Conservation (phyloP, 2,329 filamentous ascomycete genomes). For the Sarocladium brachiariae region DNA sequence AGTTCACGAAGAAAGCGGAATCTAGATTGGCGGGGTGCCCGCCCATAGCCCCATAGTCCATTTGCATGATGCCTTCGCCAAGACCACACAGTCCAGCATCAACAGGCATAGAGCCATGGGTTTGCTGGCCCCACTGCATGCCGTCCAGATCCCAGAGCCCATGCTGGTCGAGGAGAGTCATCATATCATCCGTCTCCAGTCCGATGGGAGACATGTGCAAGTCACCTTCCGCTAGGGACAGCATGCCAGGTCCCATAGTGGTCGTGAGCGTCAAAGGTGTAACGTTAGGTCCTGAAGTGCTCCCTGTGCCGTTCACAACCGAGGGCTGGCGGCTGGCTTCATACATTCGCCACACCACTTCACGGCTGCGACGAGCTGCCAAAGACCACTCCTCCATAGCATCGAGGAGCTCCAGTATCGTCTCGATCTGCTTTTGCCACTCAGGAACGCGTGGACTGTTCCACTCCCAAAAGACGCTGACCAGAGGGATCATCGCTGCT, state of each 20-base stretch:
- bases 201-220: constrained; percentile 46
- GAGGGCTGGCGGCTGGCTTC: constrained; percentile 41
- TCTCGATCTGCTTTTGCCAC: constrained; percentile 53
- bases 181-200: constrained; percentile 44
- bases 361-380: constrained; percentile 53
- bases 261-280: neutral
- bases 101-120: constrained; percentile 10
- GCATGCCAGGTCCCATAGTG: constrained; percentile 16
- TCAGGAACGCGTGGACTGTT: constrained; percentile 39
- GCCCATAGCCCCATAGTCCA: constrained; percentile 33
- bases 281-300: constrained; percentile 19
- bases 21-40: constrained; percentile 30
- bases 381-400: constrained; percentile 60
- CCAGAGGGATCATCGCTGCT: constrained; percentile 69
- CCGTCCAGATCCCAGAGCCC: constrained; percentile 50
- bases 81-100: constrained; percentile 20
- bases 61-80: constrained; percentile 27
- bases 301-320: neutral
- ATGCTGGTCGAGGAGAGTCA: constrained; percentile 46
- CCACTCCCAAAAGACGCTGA: constrained; percentile 66
- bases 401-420: constrained; percentile 53
- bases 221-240: constrained; percentile 30
- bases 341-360: constrained; percentile 58
- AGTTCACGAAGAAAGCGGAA: constrained; percentile 35
- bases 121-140: constrained; percentile 42